Percentiles rank a stretch among this genome's conserved stretches.
Evolutionary conservation across 306 rosid genomes (phyloP).

Genomic region (Glycine tomentella): DNA sequence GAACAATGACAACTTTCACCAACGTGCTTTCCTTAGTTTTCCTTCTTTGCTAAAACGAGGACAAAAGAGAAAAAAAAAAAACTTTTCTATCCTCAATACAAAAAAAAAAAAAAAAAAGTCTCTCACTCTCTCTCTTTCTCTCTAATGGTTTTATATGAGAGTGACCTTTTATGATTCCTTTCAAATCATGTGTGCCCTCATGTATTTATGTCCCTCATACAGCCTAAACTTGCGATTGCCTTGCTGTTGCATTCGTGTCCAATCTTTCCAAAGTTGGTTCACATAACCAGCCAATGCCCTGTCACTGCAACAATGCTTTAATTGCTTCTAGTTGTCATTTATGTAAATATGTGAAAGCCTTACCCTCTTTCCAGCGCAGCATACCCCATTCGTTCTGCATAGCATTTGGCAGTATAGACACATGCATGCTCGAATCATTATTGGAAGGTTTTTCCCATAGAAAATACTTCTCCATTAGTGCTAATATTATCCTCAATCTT

Average conservation of each 20-base stretch:
- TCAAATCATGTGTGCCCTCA: conserved; percentile 54
- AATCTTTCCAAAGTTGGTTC: conserved; percentile 50
- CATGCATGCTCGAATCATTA: conserved; percentile 52
- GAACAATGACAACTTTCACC: conserved; percentile 1
- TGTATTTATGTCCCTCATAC: conserved; percentile 52
- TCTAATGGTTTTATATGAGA: conserved; percentile 22
- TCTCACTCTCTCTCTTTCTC: neutral
- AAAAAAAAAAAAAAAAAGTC: neutral
- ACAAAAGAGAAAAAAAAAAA: conserved; percentile 13
- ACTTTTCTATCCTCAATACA: conserved; percentile 24
- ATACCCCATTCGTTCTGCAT: conserved; percentile 59
- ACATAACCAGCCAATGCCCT: conserved; percentile 48
- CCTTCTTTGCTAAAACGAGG: conserved; percentile 33
- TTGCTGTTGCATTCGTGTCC: conserved; percentile 62
- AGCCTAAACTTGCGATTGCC: conserved; percentile 64
- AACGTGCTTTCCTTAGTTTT: conserved; percentile 5
- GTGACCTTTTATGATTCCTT: conserved; percentile 50
- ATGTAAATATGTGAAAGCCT: conserved; percentile 55
- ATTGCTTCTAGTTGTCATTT: conserved; percentile 68
- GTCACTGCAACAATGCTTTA: conserved; percentile 51
- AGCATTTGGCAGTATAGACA: conserved; percentile 49
- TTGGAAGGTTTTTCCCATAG: conserved; percentile 33
- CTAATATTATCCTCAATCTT: conserved; percentile 46
- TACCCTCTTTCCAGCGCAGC: conserved; percentile 81
- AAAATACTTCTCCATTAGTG: conserved; percentile 36